These are phyloP conservation scores for Arthromyces matolae DNA, from an alignment of 768 basidiomycete species.

Conservation along the genomic window DNA sequence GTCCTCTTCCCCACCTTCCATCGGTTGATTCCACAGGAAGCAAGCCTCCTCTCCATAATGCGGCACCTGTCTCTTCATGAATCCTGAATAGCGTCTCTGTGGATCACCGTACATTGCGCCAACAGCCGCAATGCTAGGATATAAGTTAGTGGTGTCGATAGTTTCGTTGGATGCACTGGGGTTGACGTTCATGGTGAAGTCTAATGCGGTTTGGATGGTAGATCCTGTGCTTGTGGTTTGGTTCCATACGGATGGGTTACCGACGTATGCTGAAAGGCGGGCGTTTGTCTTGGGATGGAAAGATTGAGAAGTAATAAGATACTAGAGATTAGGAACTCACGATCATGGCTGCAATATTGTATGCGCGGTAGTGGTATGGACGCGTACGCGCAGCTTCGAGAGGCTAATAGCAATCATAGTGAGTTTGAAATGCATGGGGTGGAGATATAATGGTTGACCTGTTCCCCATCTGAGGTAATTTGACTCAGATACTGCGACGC, in stretches of 20 bases:
- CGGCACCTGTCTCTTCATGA: too few relatives aligned
- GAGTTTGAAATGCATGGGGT: not conserved
- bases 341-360: slow-evolving; percentile 68
- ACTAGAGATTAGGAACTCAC: slow-evolving; percentile 30
- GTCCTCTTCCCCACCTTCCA: too few relatives aligned
- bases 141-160: too few relatives aligned
- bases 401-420: slow-evolving; percentile 45
- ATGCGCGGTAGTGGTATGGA: slow-evolving; percentile 65
- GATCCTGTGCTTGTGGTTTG: slow-evolving; percentile 44
- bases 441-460: slow-evolving; percentile 30
- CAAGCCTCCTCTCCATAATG: too few relatives aligned
- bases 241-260: slow-evolving; percentile 48
- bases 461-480: slow-evolving; percentile 55
- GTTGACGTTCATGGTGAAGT: slow-evolving; percentile 50
- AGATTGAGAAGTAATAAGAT: not conserved
- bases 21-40: too few relatives aligned
- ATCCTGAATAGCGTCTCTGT: too few relatives aligned
- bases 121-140: too few relatives aligned
- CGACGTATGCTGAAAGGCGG: slow-evolving; percentile 44
- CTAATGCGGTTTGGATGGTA: slow-evolving; percentile 56
- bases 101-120: too few relatives aligned
- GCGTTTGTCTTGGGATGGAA: slow-evolving; percentile 47
- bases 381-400: slow-evolving; percentile 57
- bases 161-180: too few relatives aligned
- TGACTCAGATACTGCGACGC: slow-evolving; percentile 45